These are phyloP conservation scores for Erysimum pusillum DNA, from an alignment of 441 rosid genomes.

Conservation along the genomic window DNA sequence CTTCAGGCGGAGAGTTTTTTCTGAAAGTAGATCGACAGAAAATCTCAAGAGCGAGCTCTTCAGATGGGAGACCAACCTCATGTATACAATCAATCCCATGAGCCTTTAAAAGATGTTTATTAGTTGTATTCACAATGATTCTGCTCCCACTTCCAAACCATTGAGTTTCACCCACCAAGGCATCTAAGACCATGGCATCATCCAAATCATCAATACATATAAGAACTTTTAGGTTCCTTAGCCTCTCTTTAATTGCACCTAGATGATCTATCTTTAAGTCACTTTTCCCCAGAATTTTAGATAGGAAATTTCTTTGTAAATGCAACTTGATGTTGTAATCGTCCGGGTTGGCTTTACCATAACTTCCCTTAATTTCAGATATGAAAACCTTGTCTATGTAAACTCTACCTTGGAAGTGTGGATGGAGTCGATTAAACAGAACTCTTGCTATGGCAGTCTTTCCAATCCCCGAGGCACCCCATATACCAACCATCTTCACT, in stretches of 20 bases:
- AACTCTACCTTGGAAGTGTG: not conserved
- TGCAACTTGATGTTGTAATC: conserved; percentile 4
- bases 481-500: conserved; percentile 20
- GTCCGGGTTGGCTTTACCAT: not conserved
- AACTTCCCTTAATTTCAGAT: not conserved
- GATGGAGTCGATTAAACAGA: not conserved
- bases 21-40: conserved; percentile 34
- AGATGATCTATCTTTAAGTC: not conserved
- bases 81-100: not conserved
- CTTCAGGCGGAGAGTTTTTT: not conserved
- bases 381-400: conserved; percentile 1
- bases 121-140: conserved; percentile 35
- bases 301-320: not conserved
- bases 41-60: conserved; percentile 13
- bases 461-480: conserved; percentile 3
- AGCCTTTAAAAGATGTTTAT: not conserved
- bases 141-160: conserved; percentile 46
- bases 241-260: conserved; percentile 3
- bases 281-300: not conserved
- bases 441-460: conserved; percentile 20
- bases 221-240: not conserved
- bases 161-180: not conserved
- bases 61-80: not conserved
- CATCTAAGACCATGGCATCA: conserved; percentile 11
- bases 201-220: conserved; percentile 19